Conservation (phyloP, 805 yeast genomes). For the Kazachstania kunashirensis region DNA sequence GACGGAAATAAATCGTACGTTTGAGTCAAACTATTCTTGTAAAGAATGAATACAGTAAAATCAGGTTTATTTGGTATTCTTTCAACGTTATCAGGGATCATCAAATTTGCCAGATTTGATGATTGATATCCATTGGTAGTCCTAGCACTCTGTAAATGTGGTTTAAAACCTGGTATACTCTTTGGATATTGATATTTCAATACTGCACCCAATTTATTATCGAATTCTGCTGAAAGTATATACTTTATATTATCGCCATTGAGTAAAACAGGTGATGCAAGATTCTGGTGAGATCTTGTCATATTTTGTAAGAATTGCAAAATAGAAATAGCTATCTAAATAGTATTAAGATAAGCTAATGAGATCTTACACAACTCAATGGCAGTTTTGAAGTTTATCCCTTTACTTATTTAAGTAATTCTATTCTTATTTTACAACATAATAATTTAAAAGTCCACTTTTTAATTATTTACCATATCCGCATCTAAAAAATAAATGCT, state of each 20-base stretch:
- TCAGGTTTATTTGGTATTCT: slow-evolving; percentile 42
- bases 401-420: too few relatives aligned
- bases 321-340: too few relatives aligned
- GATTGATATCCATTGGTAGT: background rate
- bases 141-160: slow-evolving; percentile 1
- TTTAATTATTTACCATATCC: too few relatives aligned
- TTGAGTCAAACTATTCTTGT: slow-evolving; percentile 24
- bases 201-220: slow-evolving; percentile 63
- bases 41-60: slow-evolving; percentile 47
- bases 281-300: background rate
- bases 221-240: slow-evolving; percentile 68
- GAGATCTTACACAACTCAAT: too few relatives aligned
- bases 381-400: too few relatives aligned
- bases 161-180: slow-evolving; percentile 30
- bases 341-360: too few relatives aligned
- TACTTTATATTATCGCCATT: slow-evolving; percentile 37
- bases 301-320: too few relatives aligned
- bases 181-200: slow-evolving; percentile 52
- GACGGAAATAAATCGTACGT: slow-evolving; percentile 22
- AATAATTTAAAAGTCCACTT: too few relatives aligned
- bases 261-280: background rate
- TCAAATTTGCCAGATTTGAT: slow-evolving; percentile 38
- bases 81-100: slow-evolving; percentile 56
- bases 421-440: too few relatives aligned
- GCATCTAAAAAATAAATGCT: too few relatives aligned